Percentiles rank a stretch among this genome's conserved stretches.
Conservation (phyloP, 2,329 filamentous ascomycete species). For the Sarocladiaceae sp. region DNA sequence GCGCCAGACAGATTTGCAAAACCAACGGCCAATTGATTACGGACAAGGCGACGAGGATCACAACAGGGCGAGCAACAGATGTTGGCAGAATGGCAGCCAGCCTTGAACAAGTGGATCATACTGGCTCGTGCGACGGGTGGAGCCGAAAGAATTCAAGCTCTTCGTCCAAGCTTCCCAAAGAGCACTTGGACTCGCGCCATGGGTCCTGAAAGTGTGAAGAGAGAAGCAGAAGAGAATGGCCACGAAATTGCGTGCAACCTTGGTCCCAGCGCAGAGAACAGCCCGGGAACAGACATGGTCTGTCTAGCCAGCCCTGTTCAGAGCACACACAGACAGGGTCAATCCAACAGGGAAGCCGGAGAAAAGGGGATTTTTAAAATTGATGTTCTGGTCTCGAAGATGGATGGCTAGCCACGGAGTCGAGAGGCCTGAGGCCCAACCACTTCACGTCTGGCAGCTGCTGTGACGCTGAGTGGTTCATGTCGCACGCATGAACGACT, state of each 20-base stretch:
- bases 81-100: neutral
- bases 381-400: neutral
- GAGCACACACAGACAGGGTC: neutral
- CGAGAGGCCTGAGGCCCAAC: neutral
- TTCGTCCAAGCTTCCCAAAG: neutral
- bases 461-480: conserved; percentile 1
- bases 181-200: neutral
- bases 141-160: neutral
- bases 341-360: conserved; percentile 2
- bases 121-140: conserved; percentile 5
- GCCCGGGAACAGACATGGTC: neutral
- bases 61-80: neutral
- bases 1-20: no score
- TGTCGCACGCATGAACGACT: conserved; percentile 1
- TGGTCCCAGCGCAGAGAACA: conserved; percentile 7
- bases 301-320: neutral
- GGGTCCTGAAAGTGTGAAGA: neutral
- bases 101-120: conserved; percentile 4
- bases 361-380: conserved; percentile 5
- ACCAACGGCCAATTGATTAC: no score
- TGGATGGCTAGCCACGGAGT: neutral
- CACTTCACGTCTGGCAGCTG: neutral
- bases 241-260: neutral
- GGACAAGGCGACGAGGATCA: neutral
- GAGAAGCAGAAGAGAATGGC: neutral